phyloP scores from a whole-genome alignment of 192 early-diverging fungal genomes.

The Rhizoclosmatium sp. region DNA sequence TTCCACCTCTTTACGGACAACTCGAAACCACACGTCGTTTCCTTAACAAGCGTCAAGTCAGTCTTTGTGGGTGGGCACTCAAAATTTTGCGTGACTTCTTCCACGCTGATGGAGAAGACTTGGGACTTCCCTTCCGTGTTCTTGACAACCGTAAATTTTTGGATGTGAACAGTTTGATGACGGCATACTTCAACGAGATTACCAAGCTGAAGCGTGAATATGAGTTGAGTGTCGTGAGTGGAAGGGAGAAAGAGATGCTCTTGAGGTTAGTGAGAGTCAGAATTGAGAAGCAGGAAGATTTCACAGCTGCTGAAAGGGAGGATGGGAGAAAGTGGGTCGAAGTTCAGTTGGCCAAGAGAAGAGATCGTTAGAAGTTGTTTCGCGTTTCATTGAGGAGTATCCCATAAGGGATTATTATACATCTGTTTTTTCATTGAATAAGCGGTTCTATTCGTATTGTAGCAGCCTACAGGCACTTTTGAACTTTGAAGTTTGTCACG shows the following conservation, averaged over 20 bases:
- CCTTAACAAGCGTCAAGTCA: constrained; percentile 55
- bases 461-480: too few relatives aligned
- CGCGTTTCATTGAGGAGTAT: too few relatives aligned
- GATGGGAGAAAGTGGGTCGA: constrained; percentile 53
- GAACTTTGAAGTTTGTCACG: too few relatives aligned
- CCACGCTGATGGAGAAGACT: constrained; percentile 57
- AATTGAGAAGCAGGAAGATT: constrained; percentile 49
- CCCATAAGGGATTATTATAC: too few relatives aligned
- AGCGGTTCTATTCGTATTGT: too few relatives aligned
- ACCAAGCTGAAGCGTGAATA: constrained; percentile 54
- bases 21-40: constrained; percentile 50
- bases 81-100: constrained; percentile 55
- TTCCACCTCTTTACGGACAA: constrained; percentile 60
- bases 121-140: constrained; percentile 49
- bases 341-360: constrained; percentile 41
- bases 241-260: constrained; percentile 47
- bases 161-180: constrained; percentile 39
- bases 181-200: constrained; percentile 44
- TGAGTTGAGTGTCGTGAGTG: constrained; percentile 45
- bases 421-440: too few relatives aligned
- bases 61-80: constrained; percentile 46
- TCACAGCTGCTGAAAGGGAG: constrained; percentile 37
- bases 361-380: constrained; percentile 24
- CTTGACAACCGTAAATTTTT: constrained; percentile 52
- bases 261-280: constrained; percentile 52